Evolutionary conservation across 2,329 filamentous ascomycete species (phyloP), one percentile per base, ranked within the genome.

Genomic region (Zalaria obscura): DNA sequence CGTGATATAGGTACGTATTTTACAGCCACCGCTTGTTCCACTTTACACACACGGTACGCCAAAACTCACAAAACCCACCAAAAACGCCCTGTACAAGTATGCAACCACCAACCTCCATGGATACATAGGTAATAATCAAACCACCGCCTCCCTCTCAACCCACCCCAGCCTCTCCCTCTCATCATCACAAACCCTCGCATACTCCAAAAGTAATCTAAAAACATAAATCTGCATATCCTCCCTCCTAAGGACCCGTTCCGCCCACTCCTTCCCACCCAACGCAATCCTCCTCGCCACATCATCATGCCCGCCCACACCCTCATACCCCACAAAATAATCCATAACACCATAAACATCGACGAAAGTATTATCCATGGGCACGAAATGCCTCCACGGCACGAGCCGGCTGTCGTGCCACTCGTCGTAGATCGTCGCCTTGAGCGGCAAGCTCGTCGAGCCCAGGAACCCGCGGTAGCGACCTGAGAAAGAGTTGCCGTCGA

Each of bases 211-310:
- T 48, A 87, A 52, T 35, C 81, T 64, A 41, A 79, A 63, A 5
- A 77, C 69, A 55, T 87, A 87, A 5, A 86, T 67, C 52, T 76
- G 70, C 79, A 85, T 84, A 53, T 86, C 81, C 51, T 84, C 80
- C 50, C 69, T 73, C 44, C 83, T 64, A 26, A 86, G 62, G 5
- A 82, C 81, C 53, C 63, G 72, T 46, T 76, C 73, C 0, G 80
- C 78, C 82, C 82, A 87, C 28, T 67, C 64, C 54, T 78, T 75
- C 2, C 81, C 80, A 3, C 70, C 72, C 35, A 64, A 59, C 8
- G 82, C 81, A 51, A 88, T 83, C 55, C 65, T 69, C 56, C 74
- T 65, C 0, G 78, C 83, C 3, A 66, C 67, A 1, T 60, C 59
- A 51, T 86, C 80, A 37, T 62, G 62, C 0, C 57, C 58, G 2